Evolutionary conservation across 1,284 basidiomycete genomes (phyloP), one percentile per base, ranked within the genome.

Genomic region (Ceratobasidium sp.): DNA sequence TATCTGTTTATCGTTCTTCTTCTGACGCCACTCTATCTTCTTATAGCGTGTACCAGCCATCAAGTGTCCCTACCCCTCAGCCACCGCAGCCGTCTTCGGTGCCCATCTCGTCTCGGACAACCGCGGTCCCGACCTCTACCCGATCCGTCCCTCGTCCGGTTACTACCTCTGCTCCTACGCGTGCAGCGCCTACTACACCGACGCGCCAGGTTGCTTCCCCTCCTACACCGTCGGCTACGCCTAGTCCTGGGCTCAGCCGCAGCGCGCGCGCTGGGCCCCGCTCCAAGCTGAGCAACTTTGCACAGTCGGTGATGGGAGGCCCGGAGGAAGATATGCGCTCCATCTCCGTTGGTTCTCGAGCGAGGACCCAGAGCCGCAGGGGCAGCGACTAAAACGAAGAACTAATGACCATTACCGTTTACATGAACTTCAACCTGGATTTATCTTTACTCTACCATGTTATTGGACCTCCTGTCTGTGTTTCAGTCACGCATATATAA

Each of bases 21-120:
- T 45, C 66, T 57, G 36, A 69, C 44, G 41, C 66, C 66, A 62
- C 59, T 24, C 29, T 62, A 36, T 41, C 44, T 51, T 60, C 41
- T 47, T 60, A n/a, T 31, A 72, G 67, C 60, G 67, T 72, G 22
- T 72, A 72, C 56, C 67, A 72, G 67, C 67, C 67, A 60, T 56
- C 41, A 33, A 51, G 41, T 41, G 29, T 48, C 44, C 45, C 67
- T 41, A 27, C 57, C 44, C 45, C 67, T 72, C 67, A 72, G 56
- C 67, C 67, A 72, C 67, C 36, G 60, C 56, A 72, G 47, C 67
- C 67, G n/a, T 45, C 36, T 41, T 41, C 36, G 4, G 36, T 41
- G 36, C 36, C 36, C 6, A 41, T 5, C 11, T 11, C 6, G 41
- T 62, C 59, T 44, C 36, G 47, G 24, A 41, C 36, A 44, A 6